phyloP scores from a whole-genome alignment of 2,329 filamentous ascomycete genomes.

The Colletotrichum somersetense region DNA sequence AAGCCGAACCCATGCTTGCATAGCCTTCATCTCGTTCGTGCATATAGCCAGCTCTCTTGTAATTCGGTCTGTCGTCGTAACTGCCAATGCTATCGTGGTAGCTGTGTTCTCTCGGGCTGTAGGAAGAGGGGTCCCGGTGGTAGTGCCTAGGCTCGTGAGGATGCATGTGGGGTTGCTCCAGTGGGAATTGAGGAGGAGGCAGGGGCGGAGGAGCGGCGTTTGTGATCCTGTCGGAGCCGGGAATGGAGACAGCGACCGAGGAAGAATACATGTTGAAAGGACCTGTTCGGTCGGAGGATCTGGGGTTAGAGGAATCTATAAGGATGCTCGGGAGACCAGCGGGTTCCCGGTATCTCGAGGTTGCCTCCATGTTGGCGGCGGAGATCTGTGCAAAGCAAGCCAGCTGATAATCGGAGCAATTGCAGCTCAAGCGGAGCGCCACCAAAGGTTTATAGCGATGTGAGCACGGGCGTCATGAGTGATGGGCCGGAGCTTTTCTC shows the following conservation, averaged over 20 bases:
- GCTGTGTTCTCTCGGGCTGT: conserved; percentile 38
- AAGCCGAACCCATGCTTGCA: conserved; percentile 56
- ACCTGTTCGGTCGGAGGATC: conserved; percentile 48
- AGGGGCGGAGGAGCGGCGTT: conserved; percentile 56
- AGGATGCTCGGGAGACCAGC: conserved; percentile 51
- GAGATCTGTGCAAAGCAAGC: conserved; percentile 32
- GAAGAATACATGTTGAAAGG: conserved; percentile 50
- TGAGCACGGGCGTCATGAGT: conserved; percentile 40
- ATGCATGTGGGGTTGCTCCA: conserved; percentile 41
- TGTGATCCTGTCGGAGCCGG: conserved; percentile 51
- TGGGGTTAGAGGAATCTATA: conserved; percentile 49
- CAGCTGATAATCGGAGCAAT: conserved; percentile 27
- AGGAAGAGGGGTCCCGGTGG: conserved; percentile 45
- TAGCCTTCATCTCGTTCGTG: conserved; percentile 58
- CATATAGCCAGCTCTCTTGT: conserved; percentile 48
- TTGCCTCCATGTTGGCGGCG: conserved; percentile 51
- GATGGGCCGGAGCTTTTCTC: conserved; percentile 11
- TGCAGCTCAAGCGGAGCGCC: conserved; percentile 35
- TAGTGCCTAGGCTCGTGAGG: conserved; percentile 50
- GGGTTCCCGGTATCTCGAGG: conserved; percentile 53
- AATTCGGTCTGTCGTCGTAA: conserved; percentile 52
- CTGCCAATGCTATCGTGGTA: conserved; percentile 57
- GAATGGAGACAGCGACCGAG: conserved; percentile 57
- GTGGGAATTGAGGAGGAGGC: conserved; percentile 59
- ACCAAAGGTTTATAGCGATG: conserved; percentile 38